phyloP scores from a whole-genome alignment of 306 rosid species.

The Pyrus communis region DNA sequence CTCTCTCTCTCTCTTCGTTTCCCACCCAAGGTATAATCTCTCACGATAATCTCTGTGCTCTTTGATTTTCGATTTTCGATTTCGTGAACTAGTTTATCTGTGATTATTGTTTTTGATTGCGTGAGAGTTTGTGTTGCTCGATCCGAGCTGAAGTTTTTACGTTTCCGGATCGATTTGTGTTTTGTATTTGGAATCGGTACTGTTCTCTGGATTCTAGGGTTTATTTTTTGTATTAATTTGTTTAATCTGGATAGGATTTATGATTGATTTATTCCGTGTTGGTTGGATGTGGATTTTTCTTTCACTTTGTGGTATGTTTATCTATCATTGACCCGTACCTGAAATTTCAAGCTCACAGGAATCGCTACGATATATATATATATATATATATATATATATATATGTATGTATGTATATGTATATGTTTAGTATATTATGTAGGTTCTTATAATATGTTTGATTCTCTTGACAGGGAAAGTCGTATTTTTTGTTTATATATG shows the following conservation, averaged over 20 bases:
- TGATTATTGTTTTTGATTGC: not conserved
- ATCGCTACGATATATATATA: not conserved
- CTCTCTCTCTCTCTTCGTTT: not conserved
- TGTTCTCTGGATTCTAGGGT: slow-evolving; percentile 9
- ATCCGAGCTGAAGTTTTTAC: not conserved
- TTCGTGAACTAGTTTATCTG: not conserved
- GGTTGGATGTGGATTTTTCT: not conserved
- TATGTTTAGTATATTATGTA: not conserved
- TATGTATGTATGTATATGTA: not conserved
- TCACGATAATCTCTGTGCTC: not conserved
- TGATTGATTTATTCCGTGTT: not conserved
- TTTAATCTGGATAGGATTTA: not conserved
- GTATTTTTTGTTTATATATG: not conserved
- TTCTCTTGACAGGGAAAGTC: not conserved
- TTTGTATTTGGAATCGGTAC: not conserved
- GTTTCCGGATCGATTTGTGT: not conserved
- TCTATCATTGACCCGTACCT: not conserved
- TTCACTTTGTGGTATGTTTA: not conserved
- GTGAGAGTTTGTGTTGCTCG: not conserved
- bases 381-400: not conserved
- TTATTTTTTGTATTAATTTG: not conserved
- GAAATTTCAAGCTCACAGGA: not conserved
- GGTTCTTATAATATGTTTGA: not conserved
- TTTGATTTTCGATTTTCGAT: not conserved
- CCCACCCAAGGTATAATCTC: not conserved